Conservation (phyloP, 495 filamentous ascomycete genomes). For the Lineolata rhizophorae region DNA sequence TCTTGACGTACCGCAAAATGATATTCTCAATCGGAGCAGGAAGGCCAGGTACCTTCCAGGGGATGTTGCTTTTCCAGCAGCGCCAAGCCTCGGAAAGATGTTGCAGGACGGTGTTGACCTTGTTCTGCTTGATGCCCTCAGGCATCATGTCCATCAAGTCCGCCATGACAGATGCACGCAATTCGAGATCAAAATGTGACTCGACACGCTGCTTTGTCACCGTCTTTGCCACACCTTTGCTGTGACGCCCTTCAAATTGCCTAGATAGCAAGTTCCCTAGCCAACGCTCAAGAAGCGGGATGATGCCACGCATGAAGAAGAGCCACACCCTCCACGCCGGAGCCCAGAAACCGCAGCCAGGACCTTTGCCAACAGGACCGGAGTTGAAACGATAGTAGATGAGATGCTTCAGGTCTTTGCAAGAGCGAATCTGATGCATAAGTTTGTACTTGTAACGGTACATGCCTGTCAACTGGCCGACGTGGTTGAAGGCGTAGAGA, state of each 20-base stretch:
- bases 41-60: constrained; percentile 94
- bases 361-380: constrained; percentile 90
- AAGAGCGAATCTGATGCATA: constrained; percentile 99
- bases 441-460: constrained; percentile 99
- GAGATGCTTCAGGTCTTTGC: constrained; percentile 97
- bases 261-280: constrained; percentile 89
- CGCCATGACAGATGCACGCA: constrained; percentile 95
- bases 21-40: constrained; percentile 97
- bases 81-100: constrained; percentile 96
- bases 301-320: constrained; percentile 99
- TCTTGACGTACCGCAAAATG: constrained; percentile 93
- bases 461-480: constrained; percentile 97
- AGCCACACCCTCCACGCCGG: constrained; percentile 98
- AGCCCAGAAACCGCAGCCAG: constrained; percentile 98
- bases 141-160: constrained; percentile 99
- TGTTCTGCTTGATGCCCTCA: constrained; percentile 97
- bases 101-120: constrained; percentile 94
- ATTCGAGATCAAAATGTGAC: constrained; percentile 94
- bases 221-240: constrained; percentile 97
- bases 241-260: constrained; percentile 97
- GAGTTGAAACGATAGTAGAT: constrained; percentile 99
- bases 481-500: constrained; percentile 96
- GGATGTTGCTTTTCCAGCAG: constrained; percentile 99
- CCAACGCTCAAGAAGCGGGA: constrained; percentile 92
- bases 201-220: constrained; percentile 98